Evolutionary conservation across 139 green algal genomes (phyloP), one percentile per base, ranked within the genome.

Genomic region (Volvox africanus): DNA sequence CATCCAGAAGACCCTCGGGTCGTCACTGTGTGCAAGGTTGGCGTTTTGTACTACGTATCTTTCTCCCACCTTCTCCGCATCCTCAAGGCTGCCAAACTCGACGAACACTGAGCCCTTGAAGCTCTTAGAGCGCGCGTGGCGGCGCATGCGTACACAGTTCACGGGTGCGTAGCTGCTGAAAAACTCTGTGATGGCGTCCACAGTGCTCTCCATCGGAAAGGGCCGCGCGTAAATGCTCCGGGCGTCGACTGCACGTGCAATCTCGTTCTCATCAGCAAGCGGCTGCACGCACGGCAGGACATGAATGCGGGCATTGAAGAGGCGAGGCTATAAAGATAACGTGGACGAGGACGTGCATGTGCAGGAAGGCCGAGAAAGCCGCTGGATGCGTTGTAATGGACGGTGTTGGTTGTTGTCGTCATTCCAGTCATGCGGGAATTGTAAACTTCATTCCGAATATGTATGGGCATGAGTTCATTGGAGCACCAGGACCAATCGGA

Each of bases 61-160:
- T 55, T 5, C 5, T 1, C 78, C 21, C 69, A 82, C 93, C 89
- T 91, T 92, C n/a, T 95, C 89, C 0, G 95, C 94, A 32, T 94
- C 92, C 87, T 96, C 96, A 44, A 80, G 36, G 75, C 26, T 90
- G 6, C 22, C 88, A 93, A 98, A 97, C 95, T 95, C 97, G 26
- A 98, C 92, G 91, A 99, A 99, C 19, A 97, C 93, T 21, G 82
- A 92, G 62, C 97, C 97, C 86, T 96, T 97, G 94, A 99, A 99
- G 69, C 96, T 94, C 92, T 98, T 99, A 93, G 68, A 92, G 14
- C 81, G 95, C 22, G 93, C 6, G 92, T 98, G 96, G 82, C 97
- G 95, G 11, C 97, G 94, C 95, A 99, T 92, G 86, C 96, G 95
- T 82, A 99, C 94, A 86, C 91, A 94, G 71, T 95, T 96, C 12